These are phyloP conservation scores for Dinochytrium kinnereticum DNA, from an alignment of 371 early-diverging fungal genomes.

Conservation along the genomic window DNA sequence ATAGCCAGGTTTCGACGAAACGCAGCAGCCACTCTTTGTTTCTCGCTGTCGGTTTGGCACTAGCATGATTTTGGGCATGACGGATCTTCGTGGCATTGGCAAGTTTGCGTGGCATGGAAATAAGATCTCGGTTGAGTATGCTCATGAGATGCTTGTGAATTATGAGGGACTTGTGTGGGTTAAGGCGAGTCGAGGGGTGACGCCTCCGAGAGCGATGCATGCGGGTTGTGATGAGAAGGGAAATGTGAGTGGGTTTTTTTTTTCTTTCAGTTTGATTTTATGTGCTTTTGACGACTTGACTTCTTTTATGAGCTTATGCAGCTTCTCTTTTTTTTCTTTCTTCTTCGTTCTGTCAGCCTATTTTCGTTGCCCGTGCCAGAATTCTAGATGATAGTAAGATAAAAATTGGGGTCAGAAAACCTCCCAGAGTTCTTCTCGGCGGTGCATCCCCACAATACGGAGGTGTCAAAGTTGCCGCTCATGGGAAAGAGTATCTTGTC, in stretches of 20 bases:
- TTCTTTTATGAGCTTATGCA: background rate
- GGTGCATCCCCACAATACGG: background rate
- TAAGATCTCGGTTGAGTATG: constrained; percentile 8
- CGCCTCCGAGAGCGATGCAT: constrained; percentile 22
- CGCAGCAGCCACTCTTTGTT: background rate
- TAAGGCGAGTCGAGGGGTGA: background rate
- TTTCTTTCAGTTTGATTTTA: background rate
- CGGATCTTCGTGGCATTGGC: background rate
- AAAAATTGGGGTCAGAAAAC: background rate
- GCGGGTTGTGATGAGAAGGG: constrained; percentile 17
- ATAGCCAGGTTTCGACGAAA: constrained; percentile 1
- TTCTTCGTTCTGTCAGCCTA: constrained; percentile 5
- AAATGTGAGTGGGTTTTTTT: background rate
- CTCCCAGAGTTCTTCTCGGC: background rate
- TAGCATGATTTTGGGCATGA: background rate
- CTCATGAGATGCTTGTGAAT: constrained; percentile 21
- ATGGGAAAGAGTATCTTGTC: background rate
- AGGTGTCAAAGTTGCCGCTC: constrained; percentile 1
- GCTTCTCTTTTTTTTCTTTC: background rate
- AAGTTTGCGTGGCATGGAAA: constrained; percentile 1
- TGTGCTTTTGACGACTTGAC: background rate
- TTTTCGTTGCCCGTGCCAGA: background rate
- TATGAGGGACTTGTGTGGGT: constrained; percentile 21
- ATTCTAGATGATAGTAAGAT: background rate
- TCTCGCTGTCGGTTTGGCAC: background rate